Evolutionary conservation across 768 basidiomycete species (phyloP), one percentile per base, ranked within the genome.

Genomic region (Pleurotus pulmonarius): DNA sequence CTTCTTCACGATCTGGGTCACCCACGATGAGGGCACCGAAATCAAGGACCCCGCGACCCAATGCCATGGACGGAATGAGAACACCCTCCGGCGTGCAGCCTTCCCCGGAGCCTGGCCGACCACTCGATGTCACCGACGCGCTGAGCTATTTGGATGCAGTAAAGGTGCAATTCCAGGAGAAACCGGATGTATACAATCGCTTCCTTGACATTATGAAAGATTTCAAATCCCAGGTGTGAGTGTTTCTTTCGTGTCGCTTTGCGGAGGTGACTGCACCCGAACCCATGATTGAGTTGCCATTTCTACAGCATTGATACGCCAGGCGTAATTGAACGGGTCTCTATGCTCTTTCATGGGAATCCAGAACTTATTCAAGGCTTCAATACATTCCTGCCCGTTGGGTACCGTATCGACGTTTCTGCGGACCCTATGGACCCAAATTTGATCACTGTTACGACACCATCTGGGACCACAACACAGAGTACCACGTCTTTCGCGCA

Each of bases 191-290:
- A 24, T 97, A 97, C 78, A 96, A 97, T 69, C 82, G 88, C 61
- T 94, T 94, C 67, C 72, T 95, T 71, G 93, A 96, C 69, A 95
- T 97, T 67, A 97, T 97, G 97, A 98, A 98, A 77, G 95, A 98
- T 69, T 99, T 99, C 72, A 99, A 99, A 76, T 92, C 93, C 65
- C 92, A 96, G 73, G 77, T 75, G 91, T 94, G 70, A 75, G 92
- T 78, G 46, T 44, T 54, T n/a, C 26, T 64, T 24, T 58, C 39
- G 48, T 20, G 25, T 16, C 5, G n/a, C 15, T 18, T n/a, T 11
- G 16, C 3, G 12, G 2, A 53, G 37, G 15, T 40, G 34, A n/a
- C 11, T 25, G 41, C 18, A 41, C 51, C 20, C 34, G 16, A 20
- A 15, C 13, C 46, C 24, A 15, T 15, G 15, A 20, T 15, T 47